phyloP scores from a whole-genome alignment of 495 filamentous ascomycete species.

The Sporormia fimetaria region DNA sequence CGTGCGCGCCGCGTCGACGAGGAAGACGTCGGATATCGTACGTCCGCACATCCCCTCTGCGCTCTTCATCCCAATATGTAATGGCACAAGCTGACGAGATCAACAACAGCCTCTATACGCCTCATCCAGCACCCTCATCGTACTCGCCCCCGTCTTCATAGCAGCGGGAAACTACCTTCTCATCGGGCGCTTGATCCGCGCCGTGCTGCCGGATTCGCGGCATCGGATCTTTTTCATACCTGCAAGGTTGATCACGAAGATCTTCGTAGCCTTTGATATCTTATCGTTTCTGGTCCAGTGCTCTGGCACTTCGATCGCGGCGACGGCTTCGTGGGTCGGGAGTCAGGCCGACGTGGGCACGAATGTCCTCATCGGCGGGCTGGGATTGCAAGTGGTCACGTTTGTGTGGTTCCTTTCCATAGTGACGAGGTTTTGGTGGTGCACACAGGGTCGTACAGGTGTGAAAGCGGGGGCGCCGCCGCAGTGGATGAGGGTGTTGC shows the following conservation, averaged over 20 bases:
- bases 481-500: constrained; percentile 26
- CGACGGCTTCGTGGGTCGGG: constrained; percentile 29
- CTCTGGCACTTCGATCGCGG: constrained; percentile 31
- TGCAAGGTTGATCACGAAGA: constrained; percentile 24
- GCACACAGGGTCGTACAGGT: neutral
- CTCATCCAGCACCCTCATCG: constrained; percentile 28
- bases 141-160: constrained; percentile 31
- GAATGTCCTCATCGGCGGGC: constrained; percentile 28
- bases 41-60: constrained; percentile 10
- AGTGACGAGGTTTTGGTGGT: constrained; percentile 21
- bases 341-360: constrained; percentile 18
- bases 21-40: constrained; percentile 6
- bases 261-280: constrained; percentile 32
- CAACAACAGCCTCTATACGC: constrained; percentile 21
- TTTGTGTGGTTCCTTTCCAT: constrained; percentile 28
- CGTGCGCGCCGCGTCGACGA: constrained; percentile 8
- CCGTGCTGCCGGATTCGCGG: neutral
- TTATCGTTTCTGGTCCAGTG: constrained; percentile 31
- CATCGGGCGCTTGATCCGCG: constrained; percentile 27
- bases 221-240: constrained; percentile 22
- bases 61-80: too few species aligned
- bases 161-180: constrained; percentile 32
- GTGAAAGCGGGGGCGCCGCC: constrained; percentile 4
- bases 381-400: constrained; percentile 28
- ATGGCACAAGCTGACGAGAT: too few species aligned